Conservation (phyloP, 2,329 filamentous ascomycete species). For the Helicocarpus griseus region DNA sequence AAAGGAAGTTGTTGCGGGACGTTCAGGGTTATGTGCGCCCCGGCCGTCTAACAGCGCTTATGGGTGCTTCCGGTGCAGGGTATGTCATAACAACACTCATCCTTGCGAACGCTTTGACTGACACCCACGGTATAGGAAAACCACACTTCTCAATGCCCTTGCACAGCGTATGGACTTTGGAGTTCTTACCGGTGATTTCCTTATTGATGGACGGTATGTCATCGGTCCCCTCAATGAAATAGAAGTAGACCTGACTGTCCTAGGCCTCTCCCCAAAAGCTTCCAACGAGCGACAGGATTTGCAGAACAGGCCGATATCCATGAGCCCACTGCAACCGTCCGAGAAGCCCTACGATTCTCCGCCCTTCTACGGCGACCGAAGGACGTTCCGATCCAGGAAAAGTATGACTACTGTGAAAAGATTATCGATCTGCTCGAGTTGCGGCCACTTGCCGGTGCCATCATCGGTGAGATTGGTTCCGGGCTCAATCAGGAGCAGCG, state of each 20-base stretch:
- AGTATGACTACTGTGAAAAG: constrained; percentile 58
- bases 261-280: constrained; percentile 36
- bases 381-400: constrained; percentile 49
- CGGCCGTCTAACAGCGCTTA: constrained; percentile 66
- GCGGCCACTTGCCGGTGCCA: constrained; percentile 55
- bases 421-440: constrained; percentile 62
- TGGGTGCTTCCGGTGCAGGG: constrained; percentile 62
- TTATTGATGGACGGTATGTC: constrained; percentile 36
- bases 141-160: constrained; percentile 38
- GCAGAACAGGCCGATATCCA: constrained; percentile 59
- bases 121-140: constrained; percentile 30
- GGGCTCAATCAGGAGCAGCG: constrained; percentile 57
- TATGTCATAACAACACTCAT: constrained; percentile 12
- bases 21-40: constrained; percentile 66
- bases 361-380: constrained; percentile 54
- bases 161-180: constrained; percentile 38
- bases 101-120: background rate
- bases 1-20: constrained; percentile 45
- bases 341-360: constrained; percentile 57
- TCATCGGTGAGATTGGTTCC: constrained; percentile 49
- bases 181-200: constrained; percentile 33
- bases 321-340: constrained; percentile 55
- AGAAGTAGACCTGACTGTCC: constrained; percentile 4
- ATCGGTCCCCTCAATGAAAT: background rate
- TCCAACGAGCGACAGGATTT: constrained; percentile 46